These are phyloP conservation scores for Tilletia horrida DNA, from an alignment of 1,284 basidiomycete species.

Conservation along the genomic window DNA sequence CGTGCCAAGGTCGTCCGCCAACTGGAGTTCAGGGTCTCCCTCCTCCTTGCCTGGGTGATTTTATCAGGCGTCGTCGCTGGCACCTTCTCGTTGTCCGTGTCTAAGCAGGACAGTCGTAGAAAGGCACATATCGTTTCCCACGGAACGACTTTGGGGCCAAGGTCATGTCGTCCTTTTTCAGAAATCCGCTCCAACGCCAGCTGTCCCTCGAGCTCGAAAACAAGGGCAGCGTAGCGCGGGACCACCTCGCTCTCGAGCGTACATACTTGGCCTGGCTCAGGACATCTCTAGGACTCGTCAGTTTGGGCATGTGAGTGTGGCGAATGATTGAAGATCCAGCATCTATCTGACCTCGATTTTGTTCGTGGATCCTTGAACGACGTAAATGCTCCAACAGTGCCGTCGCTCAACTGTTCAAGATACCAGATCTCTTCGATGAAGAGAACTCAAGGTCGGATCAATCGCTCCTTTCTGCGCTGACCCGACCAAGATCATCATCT, in stretches of 20 bases:
- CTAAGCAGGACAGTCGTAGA: too few species aligned
- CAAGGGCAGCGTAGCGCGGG: constrained; percentile 53
- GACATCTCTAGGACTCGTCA: constrained; percentile 50
- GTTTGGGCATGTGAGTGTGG: constrained; percentile 46
- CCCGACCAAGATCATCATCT: not conserved
- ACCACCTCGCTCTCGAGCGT: constrained; percentile 54
- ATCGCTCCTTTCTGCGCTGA: not conserved
- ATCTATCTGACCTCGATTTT: not conserved
- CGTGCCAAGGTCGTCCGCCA: too few species aligned
- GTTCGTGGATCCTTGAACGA: not conserved
- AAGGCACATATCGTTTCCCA: too few species aligned
- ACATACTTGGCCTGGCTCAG: constrained; percentile 56
- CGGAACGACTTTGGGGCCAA: too few species aligned
- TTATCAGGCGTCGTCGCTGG: too few species aligned
- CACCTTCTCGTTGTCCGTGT: too few species aligned
- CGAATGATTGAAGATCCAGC: not conserved
- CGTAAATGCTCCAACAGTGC: constrained; percentile 33
- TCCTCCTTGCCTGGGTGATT: too few species aligned
- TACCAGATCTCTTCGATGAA: constrained; percentile 33
- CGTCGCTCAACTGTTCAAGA: constrained; percentile 50
- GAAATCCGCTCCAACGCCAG: too few species aligned
- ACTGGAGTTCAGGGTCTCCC: too few species aligned
- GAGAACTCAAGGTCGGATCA: not conserved
- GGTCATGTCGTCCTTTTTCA: too few species aligned
- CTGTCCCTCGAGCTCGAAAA: constrained; percentile 17